A percentile compares a stretch with the other conserved stretches of the same genome.
phyloP scores from a whole-genome alignment of 768 basidiomycete genomes.

The Boletus rubroflammeus region DNA sequence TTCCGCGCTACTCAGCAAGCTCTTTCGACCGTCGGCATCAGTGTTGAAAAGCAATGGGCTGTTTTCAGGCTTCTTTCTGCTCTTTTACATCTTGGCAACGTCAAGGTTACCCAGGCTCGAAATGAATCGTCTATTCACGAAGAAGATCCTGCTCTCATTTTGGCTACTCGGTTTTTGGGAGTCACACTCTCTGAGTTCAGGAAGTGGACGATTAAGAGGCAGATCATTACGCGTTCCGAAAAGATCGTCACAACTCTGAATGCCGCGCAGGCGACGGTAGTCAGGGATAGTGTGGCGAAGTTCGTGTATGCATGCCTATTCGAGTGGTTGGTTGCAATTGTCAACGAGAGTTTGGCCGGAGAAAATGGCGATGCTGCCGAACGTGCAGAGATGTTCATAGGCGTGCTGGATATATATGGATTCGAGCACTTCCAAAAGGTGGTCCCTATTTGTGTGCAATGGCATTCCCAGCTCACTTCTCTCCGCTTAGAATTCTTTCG shows the following conservation, averaged over 20 bases:
- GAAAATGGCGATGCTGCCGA: slow-evolving; percentile 89
- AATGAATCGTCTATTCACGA: slow-evolving; percentile 84
- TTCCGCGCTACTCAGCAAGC: slow-evolving; percentile 93
- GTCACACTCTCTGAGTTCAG: slow-evolving; percentile 91
- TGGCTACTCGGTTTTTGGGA: slow-evolving; percentile 88
- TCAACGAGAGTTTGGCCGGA: slow-evolving; percentile 96
- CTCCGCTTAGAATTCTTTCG: slow-evolving; percentile 70
- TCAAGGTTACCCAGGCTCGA: slow-evolving; percentile 79
- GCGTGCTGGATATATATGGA: slow-evolving; percentile 96
- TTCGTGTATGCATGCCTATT: slow-evolving; percentile 99
- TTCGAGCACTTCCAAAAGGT: slow-evolving; percentile 98
- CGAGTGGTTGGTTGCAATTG: slow-evolving; percentile 96
- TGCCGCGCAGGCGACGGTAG: slow-evolving; percentile 86
- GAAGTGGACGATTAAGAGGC: slow-evolving; percentile 99
- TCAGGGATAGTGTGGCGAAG: slow-evolving; percentile 95
- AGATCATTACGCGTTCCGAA: slow-evolving; percentile 89
- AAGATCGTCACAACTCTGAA: slow-evolving; percentile 90
- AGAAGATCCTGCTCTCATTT: slow-evolving; percentile 70
- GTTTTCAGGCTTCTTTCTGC: slow-evolving; percentile 93
- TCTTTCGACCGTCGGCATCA: slow-evolving; percentile 94
- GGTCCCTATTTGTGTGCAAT: neutral
- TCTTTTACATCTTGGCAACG: slow-evolving; percentile 95
- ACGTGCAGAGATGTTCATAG: slow-evolving; percentile 96
- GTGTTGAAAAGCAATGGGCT: slow-evolving; percentile 97
- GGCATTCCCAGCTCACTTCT: slow-evolving; percentile 3